Percentiles rank a stretch among this genome's conserved stretches.
phyloP scores from a whole-genome alignment of 2,329 filamentous ascomycete genomes.

The Aureobasidium sp. region DNA sequence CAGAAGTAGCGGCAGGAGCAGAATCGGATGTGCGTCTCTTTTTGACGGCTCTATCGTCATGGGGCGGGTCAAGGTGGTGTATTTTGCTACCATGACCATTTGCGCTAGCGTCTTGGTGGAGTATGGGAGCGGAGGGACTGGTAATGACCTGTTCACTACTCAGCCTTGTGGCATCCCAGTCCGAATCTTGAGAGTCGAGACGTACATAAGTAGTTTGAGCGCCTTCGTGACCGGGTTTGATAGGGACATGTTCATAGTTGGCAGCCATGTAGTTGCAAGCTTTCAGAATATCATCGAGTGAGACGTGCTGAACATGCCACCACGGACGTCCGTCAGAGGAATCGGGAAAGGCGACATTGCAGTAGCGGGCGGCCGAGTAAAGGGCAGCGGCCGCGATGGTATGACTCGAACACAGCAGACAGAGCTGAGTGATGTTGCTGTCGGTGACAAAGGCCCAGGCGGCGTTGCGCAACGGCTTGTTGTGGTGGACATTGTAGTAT shows the following conservation, averaged over 20 bases:
- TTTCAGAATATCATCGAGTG: conserved; percentile 58
- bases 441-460: conserved; percentile 95
- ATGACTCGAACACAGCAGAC: conserved; percentile 69
- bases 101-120: conserved; percentile 20
- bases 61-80: conserved; percentile 13
- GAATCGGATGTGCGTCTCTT: conserved; percentile 10
- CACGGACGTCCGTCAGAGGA: conserved; percentile 70
- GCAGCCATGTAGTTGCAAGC: conserved; percentile 69
- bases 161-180: conserved; percentile 25
- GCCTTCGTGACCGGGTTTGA: conserved; percentile 30
- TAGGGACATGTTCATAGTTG: conserved; percentile 36
- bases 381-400: conserved; percentile 79
- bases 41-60: conserved; percentile 21
- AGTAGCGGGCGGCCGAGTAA: conserved; percentile 76
- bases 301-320: conserved; percentile 74
- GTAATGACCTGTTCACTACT: conserved; percentile 17
- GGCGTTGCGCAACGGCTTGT: conserved; percentile 73
- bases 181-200: conserved; percentile 22
- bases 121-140: conserved; percentile 15
- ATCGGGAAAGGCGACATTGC: conserved; percentile 61
- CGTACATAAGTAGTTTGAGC: conserved; percentile 37
- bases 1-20: not conserved
- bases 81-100: conserved; percentile 21
- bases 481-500: conserved; percentile 64
- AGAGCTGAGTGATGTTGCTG: conserved; percentile 73